Evolutionary conservation across 768 basidiomycete species (phyloP), one percentile per base, ranked within the genome.

Genomic region (Boletus bicolor): DNA sequence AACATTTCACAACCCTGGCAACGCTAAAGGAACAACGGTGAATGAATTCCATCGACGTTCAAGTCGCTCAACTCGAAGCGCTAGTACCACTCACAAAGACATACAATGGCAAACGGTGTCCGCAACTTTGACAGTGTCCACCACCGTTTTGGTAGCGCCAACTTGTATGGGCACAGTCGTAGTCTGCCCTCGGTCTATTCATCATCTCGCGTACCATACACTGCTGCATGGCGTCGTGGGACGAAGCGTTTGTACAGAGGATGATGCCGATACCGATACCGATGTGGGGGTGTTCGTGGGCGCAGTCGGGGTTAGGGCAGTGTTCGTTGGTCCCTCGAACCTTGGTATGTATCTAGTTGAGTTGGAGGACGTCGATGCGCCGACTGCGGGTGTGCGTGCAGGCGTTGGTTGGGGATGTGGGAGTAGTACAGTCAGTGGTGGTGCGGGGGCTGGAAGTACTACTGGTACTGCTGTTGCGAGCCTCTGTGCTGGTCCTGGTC

Each of bases 51-150:
- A 41, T 6, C 28, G 36, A 5, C 3, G 12, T 26, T 28, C 35
- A 21, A 11, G 7, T 5, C 39, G 39, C 35, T n/a, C 26, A 21
- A 19, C n/a, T 8, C 35, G 14, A 51, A 30, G 5, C 21, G 15
- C 12, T n/a, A n/a, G n/a, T 0, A 14, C 4, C 24, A 72, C 80
- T 65, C 57, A 86, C 85, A 63, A 80, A 68, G 41, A 87, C 68
- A 67, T 74, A 86, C 1, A 66, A 14, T 0, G 69, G 75, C 9
- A 85, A 62, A 48, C 68, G 51, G 45, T 66, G 53, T 14, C 69
- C 64, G 57, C 84, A 85, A 53, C 65, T 73, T 49, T 82, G 76
- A 49, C 84, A 85, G 11, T 26, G 47, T 5, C 77, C 79, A 0
- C 73, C 75, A 0, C 81, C 82, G 2, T 64, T 1, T 0, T 75